These are phyloP conservation scores for Garcia nutans DNA, from an alignment of 345 rosid species.

Conservation along the genomic window DNA sequence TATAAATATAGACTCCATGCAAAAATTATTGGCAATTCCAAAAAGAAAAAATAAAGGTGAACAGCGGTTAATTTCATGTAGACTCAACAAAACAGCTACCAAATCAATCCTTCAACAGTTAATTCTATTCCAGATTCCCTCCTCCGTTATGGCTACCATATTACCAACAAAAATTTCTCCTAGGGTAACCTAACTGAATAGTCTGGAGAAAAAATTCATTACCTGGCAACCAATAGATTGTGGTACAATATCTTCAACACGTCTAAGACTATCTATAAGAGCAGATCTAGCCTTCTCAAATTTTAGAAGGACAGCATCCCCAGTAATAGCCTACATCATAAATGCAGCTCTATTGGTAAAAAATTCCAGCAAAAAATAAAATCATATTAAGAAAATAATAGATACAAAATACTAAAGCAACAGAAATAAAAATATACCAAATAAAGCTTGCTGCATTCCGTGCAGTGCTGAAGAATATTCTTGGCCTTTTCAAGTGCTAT, in stretches of 20 bases:
- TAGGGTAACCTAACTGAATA: background rate
- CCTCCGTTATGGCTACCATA: background rate
- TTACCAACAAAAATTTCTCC: background rate
- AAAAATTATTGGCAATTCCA: background rate
- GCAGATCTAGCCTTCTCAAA: conserved; percentile 75
- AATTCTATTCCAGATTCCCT: background rate
- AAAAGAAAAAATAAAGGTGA: background rate
- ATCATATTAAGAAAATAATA: conserved; percentile 4
- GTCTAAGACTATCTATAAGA: conserved; percentile 79
- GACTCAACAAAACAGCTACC: background rate
- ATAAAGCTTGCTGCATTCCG: conserved; percentile 90
- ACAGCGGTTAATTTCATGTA: background rate
- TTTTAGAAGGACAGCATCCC: conserved; percentile 80
- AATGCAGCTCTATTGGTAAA: conserved; percentile 15
- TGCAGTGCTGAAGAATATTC: conserved; percentile 82
- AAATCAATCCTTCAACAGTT: background rate
- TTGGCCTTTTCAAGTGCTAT: conserved; percentile 89
- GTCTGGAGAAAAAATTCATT: background rate
- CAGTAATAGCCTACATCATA: conserved; percentile 80
- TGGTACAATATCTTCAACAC: conserved; percentile 91
- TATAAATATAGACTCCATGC: background rate
- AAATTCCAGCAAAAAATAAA: background rate
- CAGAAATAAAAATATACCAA: conserved; percentile 47
- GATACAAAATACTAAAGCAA: background rate
- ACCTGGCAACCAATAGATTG: conserved; percentile 90